These are phyloP conservation scores for Cucumis hystrix DNA, from an alignment of 306 rosid genomes.

Conservation along the genomic window DNA sequence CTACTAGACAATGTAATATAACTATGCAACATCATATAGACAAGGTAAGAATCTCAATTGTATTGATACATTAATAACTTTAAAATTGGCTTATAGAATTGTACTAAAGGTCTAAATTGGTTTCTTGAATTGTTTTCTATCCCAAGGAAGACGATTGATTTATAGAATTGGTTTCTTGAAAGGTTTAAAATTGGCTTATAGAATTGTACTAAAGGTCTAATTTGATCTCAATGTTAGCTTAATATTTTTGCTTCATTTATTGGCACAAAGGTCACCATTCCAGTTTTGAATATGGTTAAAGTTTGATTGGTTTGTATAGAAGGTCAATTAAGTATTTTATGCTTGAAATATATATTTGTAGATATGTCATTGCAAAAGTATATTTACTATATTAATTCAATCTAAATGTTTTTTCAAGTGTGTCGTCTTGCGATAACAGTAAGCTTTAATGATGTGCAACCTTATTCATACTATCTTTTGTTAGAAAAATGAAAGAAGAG, in stretches of 20 bases:
- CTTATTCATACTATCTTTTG: slow-evolving; percentile 82
- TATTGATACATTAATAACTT: background rate
- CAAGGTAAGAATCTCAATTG: slow-evolving; percentile 38
- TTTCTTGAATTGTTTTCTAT: background rate
- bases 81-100: background rate
- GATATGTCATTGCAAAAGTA: background rate
- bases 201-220: too few relatives aligned
- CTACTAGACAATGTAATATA: slow-evolving; percentile 48
- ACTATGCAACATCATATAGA: slow-evolving; percentile 86
- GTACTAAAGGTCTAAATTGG: background rate
- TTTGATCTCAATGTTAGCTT: too few relatives aligned
- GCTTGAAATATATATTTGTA: too few relatives aligned
- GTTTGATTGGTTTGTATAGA: too few relatives aligned
- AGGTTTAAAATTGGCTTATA: too few relatives aligned
- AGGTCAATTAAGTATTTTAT: too few relatives aligned
- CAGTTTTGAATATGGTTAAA: too few relatives aligned
- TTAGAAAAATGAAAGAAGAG: slow-evolving; percentile 73
- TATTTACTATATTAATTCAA: background rate
- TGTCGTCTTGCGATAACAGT: slow-evolving; percentile 1
- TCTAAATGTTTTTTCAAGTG: background rate
- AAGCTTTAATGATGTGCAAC: slow-evolving; percentile 41
- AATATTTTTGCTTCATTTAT: too few relatives aligned
- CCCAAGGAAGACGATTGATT: background rate
- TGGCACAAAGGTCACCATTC: too few relatives aligned
- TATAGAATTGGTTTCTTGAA: too few relatives aligned